Evolutionary conservation across 116 monocot genomes (phyloP).

Genomic region (Phalaenopsis hybrid): DNA sequence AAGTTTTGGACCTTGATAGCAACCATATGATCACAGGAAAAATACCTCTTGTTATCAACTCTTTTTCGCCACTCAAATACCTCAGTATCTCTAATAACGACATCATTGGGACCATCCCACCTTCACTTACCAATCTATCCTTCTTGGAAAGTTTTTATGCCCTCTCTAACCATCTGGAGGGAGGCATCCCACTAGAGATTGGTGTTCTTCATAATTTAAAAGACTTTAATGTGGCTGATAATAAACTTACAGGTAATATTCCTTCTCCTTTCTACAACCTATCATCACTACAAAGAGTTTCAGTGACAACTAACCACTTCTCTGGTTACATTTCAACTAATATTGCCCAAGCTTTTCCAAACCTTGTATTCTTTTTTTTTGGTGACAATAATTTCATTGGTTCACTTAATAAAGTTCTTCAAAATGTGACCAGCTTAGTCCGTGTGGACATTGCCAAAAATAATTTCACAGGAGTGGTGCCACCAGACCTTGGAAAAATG

Average conservation of each 20-base stretch:
- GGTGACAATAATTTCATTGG: not conserved
- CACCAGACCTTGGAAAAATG: not conserved
- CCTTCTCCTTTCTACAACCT: too few species aligned
- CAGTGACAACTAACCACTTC: not conserved
- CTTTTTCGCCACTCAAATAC: not conserved
- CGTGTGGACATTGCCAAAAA: not conserved
- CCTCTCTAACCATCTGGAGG: not conserved
- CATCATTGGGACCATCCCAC: not conserved
- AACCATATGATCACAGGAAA: not conserved
- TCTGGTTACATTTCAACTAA: not conserved
- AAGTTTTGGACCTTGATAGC: not conserved
- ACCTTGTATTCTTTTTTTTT: not conserved
- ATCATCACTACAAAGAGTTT: not conserved
- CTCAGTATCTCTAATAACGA: not conserved
- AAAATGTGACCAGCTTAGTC: not conserved
- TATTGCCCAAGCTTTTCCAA: not conserved
- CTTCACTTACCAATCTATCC: not conserved
- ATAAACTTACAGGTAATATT: too few species aligned
- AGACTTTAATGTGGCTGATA: too few species aligned
- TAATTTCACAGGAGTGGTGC: not conserved
- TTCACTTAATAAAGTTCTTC: not conserved
- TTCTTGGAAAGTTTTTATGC: not conserved
- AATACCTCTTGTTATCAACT: not conserved
- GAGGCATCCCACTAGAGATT: slow-evolving; percentile 8
- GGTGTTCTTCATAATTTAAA: not conserved